These are phyloP conservation scores for Kuraishia floccosa DNA, from an alignment of 805 yeast genomes.

Conservation along the genomic window DNA sequence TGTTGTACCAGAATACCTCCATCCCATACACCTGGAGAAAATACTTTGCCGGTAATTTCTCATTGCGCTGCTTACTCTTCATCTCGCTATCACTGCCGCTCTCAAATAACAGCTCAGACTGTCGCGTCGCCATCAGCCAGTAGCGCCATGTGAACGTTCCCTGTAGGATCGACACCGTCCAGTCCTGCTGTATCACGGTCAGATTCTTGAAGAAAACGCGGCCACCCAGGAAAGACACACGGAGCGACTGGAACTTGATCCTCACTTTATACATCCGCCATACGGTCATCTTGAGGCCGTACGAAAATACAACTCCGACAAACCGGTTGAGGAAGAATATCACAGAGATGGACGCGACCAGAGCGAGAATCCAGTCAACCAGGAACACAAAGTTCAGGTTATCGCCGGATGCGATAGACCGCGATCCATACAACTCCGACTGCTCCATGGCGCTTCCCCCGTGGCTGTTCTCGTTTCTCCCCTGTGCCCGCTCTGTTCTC, in stretches of 20 bases:
- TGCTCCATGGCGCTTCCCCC: conserved; percentile 2
- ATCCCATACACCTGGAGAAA: conserved; percentile 58
- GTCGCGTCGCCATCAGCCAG: conserved; percentile 51
- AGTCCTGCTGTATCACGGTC: conserved; percentile 61
- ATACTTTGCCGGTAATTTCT: conserved; percentile 43
- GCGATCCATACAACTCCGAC: conserved; percentile 1
- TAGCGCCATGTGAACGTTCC: conserved; percentile 84
- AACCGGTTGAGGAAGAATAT: conserved; percentile 71
- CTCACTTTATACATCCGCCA: conserved; percentile 56
- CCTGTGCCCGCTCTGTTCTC: too few species aligned
- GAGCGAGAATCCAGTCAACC: conserved; percentile 69
- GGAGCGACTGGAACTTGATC: conserved; percentile 60
- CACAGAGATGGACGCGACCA: conserved; percentile 48
- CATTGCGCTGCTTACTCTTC: conserved; percentile 23
- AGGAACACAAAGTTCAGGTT: conserved; percentile 60
- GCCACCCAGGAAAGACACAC: conserved; percentile 76
- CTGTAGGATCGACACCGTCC: conserved; percentile 57
- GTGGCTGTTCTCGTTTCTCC: too few species aligned
- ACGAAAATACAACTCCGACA: conserved; percentile 49
- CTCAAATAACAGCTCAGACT: conserved; percentile 19
- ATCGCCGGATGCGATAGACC: conserved; percentile 1
- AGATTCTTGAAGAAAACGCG: conserved; percentile 69
- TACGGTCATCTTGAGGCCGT: conserved; percentile 34
- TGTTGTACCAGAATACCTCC: conserved; percentile 76
- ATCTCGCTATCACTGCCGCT: conserved; percentile 10